Evolutionary conservation across 225 moss, liverwort and hornwort species (phyloP), one percentile per base, ranked within the genome.

Genomic region (Takakia lepidozioides): DNA sequence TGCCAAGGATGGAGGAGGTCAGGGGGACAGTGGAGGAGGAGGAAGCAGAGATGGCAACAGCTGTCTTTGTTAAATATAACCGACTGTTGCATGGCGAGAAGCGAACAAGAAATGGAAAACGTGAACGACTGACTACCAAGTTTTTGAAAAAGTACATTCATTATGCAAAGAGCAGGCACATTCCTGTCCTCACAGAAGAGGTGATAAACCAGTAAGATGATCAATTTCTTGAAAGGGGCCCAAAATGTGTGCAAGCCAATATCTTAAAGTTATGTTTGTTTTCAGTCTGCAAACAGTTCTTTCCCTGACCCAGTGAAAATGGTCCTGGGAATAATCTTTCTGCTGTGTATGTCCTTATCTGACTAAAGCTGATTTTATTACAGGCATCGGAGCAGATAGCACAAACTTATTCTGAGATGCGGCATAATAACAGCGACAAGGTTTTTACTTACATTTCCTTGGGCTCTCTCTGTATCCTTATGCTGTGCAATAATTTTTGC

Each of bases 301-400:
- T n/a, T n/a, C n/a, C n/a, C n/a, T n/a, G n/a, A n/a, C n/a, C n/a
- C n/a, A n/a, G n/a, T n/a, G n/a, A n/a, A n/a, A n/a, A n/a, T n/a
- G n/a, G n/a, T n/a, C n/a, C n/a, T n/a, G n/a, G n/a, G n/a, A n/a
- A n/a, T n/a, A n/a, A n/a, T n/a, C n/a, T n/a, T n/a, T n/a, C n/a
- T n/a, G n/a, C n/a, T n/a, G n/a, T n/a, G n/a, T n/a, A n/a, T n/a
- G n/a, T n/a, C n/a, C n/a, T n/a, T n/a, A n/a, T n/a, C n/a, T n/a
- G n/a, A n/a, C n/a, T n/a, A n/a, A n/a, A n/a, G n/a, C n/a, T n/a
- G n/a, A n/a, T n/a, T 27, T n/a, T 14, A 42, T 55, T 54, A 48
- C 82, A 83, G 85, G 86, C 89, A 40, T 77, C 86, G 27, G 90
- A 90, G 63, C 86, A 86, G 55, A 90, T 90, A 64, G 90, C 90